Evolutionary conservation across 176 grass and related monocot species (phyloP).

Genomic region (Oryza glaberrima): DNA sequence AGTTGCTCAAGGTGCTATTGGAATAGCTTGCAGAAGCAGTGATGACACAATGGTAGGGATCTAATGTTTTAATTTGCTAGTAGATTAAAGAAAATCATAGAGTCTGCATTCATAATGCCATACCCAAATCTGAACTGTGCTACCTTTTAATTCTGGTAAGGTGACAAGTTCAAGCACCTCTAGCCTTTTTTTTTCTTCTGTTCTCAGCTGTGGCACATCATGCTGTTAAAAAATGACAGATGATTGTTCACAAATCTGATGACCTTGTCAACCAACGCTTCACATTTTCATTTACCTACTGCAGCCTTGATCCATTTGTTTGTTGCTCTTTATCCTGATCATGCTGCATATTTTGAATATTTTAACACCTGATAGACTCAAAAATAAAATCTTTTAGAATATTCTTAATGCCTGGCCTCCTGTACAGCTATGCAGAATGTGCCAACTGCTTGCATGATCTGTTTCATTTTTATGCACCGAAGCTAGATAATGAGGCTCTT

Average conservation of each 20-base stretch:
- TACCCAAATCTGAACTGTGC: slow-evolving; percentile 12
- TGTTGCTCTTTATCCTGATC: slow-evolving; percentile 16
- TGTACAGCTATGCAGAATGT: slow-evolving; percentile 1
- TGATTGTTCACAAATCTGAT: not conserved
- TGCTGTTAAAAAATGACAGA: slow-evolving; percentile 7
- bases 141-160: slow-evolving; percentile 10
- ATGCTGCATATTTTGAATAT: slow-evolving; percentile 18
- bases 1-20: slow-evolving; percentile 98
- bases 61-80: slow-evolving; percentile 28
- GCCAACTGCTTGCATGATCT: not conserved
- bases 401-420: not conserved
- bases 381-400: not conserved
- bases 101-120: slow-evolving; percentile 13
- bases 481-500: not conserved
- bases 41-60: slow-evolving; percentile 93
- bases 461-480: slow-evolving; percentile 13
- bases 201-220: not conserved
- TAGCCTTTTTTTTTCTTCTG: not conserved
- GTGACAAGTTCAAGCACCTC: not conserved
- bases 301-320: not conserved
- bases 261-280: slow-evolving; percentile 2
- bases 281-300: slow-evolving; percentile 11
- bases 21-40: slow-evolving; percentile 93
- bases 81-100: slow-evolving; percentile 24
- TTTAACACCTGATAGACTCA: not conserved